A percentile compares a stretch with the other conserved stretches of the same genome.
These are phyloP conservation scores for Clitopilus hobsonii DNA, from an alignment of 768 basidiomycete species.

Conservation along the genomic window DNA sequence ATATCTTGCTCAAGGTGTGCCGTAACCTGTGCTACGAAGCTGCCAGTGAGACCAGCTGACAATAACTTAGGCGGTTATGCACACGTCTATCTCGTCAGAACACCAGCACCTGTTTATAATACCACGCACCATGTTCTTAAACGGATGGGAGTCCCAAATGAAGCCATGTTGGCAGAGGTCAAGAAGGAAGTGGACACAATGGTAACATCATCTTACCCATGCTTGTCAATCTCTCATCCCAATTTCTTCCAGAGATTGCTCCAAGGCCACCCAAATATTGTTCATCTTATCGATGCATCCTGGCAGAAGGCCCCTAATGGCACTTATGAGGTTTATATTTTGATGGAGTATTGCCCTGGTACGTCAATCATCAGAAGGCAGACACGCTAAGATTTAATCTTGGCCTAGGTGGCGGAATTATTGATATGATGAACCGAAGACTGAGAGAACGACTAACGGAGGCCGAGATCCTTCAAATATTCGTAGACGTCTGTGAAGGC, in stretches of 20 bases:
- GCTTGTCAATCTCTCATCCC: too few species aligned
- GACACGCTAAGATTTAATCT: constrained; percentile 12
- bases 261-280: constrained; percentile 92
- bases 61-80: constrained; percentile 82
- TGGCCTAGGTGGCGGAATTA: constrained; percentile 85
- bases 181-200: constrained; percentile 99
- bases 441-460: constrained; percentile 93
- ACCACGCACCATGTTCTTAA: constrained; percentile 97
- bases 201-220: too few species aligned
- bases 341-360: constrained; percentile 98
- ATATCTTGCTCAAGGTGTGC: constrained; percentile 85
- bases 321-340: constrained; percentile 92
- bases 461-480: constrained; percentile 95
- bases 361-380: constrained; percentile 16
- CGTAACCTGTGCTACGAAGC: constrained; percentile 21
- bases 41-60: constrained; percentile 6
- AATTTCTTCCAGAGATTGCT: constrained; percentile 68
- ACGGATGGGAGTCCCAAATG: constrained; percentile 88
- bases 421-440: constrained; percentile 99
- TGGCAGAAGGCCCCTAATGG: constrained; percentile 83
- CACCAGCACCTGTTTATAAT: constrained; percentile 80
- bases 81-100: constrained; percentile 93
- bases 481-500: constrained; percentile 95
- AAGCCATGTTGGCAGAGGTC: constrained; percentile 87
- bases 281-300: constrained; percentile 93